Evolutionary conservation across 2,329 filamentous ascomycete genomes (phyloP).

Genomic region (Fusarium algeriense): DNA sequence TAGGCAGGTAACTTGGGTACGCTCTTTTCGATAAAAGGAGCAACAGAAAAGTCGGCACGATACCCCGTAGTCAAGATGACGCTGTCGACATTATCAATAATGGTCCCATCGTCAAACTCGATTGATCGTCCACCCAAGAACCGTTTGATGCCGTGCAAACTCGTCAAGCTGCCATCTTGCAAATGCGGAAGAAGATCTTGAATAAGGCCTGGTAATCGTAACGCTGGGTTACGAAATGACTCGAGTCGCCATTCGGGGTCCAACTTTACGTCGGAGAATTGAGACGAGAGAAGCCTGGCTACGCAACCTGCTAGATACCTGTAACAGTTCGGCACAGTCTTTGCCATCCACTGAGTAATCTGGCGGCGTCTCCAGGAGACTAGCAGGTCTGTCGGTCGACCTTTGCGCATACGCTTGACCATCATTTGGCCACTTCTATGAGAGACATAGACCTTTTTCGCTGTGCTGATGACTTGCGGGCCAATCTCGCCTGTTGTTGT

Average conservation of each 20-base stretch:
- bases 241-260: conserved; percentile 24
- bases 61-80: conserved; percentile 27
- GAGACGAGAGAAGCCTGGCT: conserved; percentile 1
- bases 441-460: conserved; percentile 26
- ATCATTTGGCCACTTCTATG: conserved; percentile 24
- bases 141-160: conserved; percentile 8
- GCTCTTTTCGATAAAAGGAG: conserved; percentile 18
- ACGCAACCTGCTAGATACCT: conserved; percentile 1
- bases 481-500: conserved; percentile 24
- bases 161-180: conserved; percentile 15
- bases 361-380: conserved; percentile 25
- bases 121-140: conserved; percentile 21
- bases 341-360: conserved; percentile 24
- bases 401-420: conserved; percentile 16
- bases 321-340: background rate
- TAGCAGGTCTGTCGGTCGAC: conserved; percentile 4
- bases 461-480: background rate
- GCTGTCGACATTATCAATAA: conserved; percentile 14
- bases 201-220: conserved; percentile 18
- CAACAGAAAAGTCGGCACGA: conserved; percentile 11
- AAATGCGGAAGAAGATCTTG: conserved; percentile 20
- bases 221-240: conserved; percentile 1
- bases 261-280: background rate
- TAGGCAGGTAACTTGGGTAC: background rate
- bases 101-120: conserved; percentile 29